phyloP scores from a whole-genome alignment of 164 flowering plant species.

The Chimonanthus salicifolius region DNA sequence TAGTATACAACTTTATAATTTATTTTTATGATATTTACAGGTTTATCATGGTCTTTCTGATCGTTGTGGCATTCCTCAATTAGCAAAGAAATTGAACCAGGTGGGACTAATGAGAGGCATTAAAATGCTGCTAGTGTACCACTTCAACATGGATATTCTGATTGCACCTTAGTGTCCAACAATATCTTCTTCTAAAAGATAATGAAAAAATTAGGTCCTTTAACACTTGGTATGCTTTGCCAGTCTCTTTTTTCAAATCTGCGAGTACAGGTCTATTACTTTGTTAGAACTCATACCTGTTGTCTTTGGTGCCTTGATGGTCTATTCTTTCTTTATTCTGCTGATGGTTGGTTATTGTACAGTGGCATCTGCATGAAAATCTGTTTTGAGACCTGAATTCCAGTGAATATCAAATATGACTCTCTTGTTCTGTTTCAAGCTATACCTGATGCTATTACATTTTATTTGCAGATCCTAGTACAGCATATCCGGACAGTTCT shows the following conservation, averaged over 20 bases:
- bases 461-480: constrained; percentile 61
- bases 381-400: not conserved
- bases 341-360: not conserved
- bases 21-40: constrained; percentile 26
- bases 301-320: not conserved
- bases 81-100: constrained; percentile 91
- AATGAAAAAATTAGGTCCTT: not conserved
- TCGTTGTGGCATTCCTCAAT: constrained; percentile 81
- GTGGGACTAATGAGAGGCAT: constrained; percentile 27
- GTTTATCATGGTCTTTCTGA: constrained; percentile 82
- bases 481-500: constrained; percentile 81
- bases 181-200: not conserved
- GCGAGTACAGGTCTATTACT: too few relatives aligned
- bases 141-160: not conserved
- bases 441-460: constrained; percentile 6
- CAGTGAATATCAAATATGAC: not conserved
- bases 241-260: not conserved
- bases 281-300: not conserved
- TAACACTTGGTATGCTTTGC: not conserved
- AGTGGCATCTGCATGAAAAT: not conserved
- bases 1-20: not conserved
- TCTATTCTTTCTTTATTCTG: not conserved
- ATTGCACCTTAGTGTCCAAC: not conserved
- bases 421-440: constrained; percentile 4
- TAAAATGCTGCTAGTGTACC: not conserved